phyloP scores from a whole-genome alignment of 106 monocot genomes.

The Hemerocallis citrina region DNA sequence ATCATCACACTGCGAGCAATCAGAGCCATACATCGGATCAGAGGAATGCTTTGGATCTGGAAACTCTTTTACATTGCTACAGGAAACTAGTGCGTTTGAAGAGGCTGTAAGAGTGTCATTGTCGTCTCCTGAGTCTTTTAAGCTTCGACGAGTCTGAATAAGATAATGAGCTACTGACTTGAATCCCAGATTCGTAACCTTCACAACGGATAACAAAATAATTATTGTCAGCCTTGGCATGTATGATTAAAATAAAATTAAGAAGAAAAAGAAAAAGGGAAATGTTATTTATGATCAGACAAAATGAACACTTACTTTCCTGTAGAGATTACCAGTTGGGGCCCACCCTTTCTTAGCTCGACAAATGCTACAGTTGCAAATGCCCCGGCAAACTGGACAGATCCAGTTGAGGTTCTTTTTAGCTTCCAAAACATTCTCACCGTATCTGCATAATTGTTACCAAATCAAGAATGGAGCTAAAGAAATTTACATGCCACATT shows the following conservation, averaged over 20 bases:
- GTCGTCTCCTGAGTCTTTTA: conserved; percentile 6
- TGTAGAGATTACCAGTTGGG: conserved; percentile 62
- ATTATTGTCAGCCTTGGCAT: background rate
- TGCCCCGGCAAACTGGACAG: conserved; percentile 79
- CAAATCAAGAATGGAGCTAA: background rate
- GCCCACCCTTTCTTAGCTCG: conserved; percentile 72
- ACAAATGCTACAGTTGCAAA: conserved; percentile 87
- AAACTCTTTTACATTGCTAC: conserved; percentile 2
- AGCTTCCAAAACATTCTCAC: conserved; percentile 87
- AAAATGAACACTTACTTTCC: conserved; percentile 25
- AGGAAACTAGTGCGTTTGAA: background rate
- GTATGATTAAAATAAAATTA: background rate
- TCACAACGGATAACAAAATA: background rate
- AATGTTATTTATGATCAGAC: too few relatives aligned
- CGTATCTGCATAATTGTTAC: conserved; percentile 43
- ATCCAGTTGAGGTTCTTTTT: conserved; percentile 60
- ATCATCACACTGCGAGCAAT: background rate
- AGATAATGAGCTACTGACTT: conserved; percentile 85
- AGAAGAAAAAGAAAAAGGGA: background rate
- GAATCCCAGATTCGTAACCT: conserved; percentile 43
- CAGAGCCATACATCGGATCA: background rate
- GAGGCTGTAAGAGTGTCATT: background rate
- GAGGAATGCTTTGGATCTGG: background rate
- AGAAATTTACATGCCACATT: background rate
- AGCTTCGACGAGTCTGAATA: conserved; percentile 34